Percentiles rank a stretch among this genome's conserved stretches.
These are phyloP conservation scores for Exophiala sideris DNA, from an alignment of 2,329 filamentous ascomycete genomes.

Conservation along the genomic window DNA sequence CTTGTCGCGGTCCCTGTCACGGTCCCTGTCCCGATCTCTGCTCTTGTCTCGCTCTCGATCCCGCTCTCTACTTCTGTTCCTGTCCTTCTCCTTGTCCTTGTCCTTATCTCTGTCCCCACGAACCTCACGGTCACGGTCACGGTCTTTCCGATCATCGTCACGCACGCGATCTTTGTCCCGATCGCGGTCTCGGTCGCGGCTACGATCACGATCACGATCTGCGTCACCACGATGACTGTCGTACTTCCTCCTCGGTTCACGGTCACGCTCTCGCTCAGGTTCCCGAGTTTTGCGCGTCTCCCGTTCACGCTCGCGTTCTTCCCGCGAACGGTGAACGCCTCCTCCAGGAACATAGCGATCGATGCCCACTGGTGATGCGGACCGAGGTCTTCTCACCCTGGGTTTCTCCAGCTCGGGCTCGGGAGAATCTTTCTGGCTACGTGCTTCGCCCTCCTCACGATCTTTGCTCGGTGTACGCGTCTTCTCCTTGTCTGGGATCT, in stretches of 20 bases:
- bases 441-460: constrained; percentile 28
- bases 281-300: constrained; percentile 26
- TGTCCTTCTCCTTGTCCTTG: constrained; percentile 19
- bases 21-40: constrained; percentile 23
- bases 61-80: constrained; percentile 22
- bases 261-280: constrained; percentile 14
- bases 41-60: constrained; percentile 28
- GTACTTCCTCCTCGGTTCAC: constrained; percentile 24
- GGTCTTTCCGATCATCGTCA: constrained; percentile 15
- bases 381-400: constrained; percentile 29
- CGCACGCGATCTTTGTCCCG: constrained; percentile 7
- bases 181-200: constrained; percentile 20
- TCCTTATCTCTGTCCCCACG: constrained; percentile 13
- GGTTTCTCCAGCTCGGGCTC: constrained; percentile 21
- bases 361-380: constrained; percentile 34
- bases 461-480: constrained; percentile 21
- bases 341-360: constrained; percentile 46
- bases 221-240: constrained; percentile 29
- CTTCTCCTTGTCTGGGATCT: constrained; percentile 1
- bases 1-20: constrained; percentile 27
- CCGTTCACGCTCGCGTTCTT: constrained; percentile 30
- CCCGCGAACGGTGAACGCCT: constrained; percentile 26
- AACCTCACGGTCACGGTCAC: constrained; percentile 13
- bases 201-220: constrained; percentile 24
- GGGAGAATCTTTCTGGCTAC: constrained; percentile 20